Evolutionary conservation across 2,329 filamentous ascomycete genomes (phyloP).

Genomic region (Pseudogymnoascus sp.): DNA sequence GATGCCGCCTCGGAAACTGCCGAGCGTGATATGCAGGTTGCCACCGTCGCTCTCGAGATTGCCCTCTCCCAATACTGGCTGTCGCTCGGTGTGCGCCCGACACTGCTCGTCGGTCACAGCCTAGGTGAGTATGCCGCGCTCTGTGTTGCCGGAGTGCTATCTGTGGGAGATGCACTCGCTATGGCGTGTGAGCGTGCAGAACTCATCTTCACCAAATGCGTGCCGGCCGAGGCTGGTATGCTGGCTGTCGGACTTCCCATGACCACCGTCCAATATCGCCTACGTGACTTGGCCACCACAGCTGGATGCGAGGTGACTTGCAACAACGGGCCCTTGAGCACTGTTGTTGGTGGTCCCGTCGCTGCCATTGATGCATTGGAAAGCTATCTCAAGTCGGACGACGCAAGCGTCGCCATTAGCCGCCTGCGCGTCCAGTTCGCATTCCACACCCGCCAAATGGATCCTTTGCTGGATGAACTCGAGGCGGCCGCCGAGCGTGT

Average conservation of each 20-base stretch:
- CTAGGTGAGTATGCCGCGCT: slow-evolving; percentile 33
- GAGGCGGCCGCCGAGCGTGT: slow-evolving; percentile 44
- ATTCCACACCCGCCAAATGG: slow-evolving; percentile 58
- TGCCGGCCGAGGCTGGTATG: slow-evolving; percentile 44
- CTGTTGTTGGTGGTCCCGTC: not conserved
- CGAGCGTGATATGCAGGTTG: slow-evolving; percentile 40
- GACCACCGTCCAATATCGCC: not conserved
- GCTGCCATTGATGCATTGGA: not conserved
- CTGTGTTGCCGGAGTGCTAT: slow-evolving; percentile 27
- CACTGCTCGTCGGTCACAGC: slow-evolving; percentile 36
- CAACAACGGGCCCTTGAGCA: not conserved
- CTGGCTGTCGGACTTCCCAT: slow-evolving; percentile 28
- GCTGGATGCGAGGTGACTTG: not conserved
- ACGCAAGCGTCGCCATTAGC: slow-evolving; percentile 32
- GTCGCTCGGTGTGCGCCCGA: slow-evolving; percentile 47
- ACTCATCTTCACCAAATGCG: slow-evolving; percentile 42
- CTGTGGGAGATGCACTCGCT: slow-evolving; percentile 25
- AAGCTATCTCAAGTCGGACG: not conserved
- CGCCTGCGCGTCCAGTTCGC: slow-evolving; percentile 58
- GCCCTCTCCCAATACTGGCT: slow-evolving; percentile 47
- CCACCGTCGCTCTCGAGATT: slow-evolving; percentile 44
- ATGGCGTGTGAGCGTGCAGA: slow-evolving; percentile 30
- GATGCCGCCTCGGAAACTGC: not conserved
- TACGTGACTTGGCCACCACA: not conserved
- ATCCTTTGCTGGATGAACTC: slow-evolving; percentile 52